These are phyloP conservation scores for Trametes coccinea DNA, from an alignment of 768 basidiomycete species.

Conservation along the genomic window DNA sequence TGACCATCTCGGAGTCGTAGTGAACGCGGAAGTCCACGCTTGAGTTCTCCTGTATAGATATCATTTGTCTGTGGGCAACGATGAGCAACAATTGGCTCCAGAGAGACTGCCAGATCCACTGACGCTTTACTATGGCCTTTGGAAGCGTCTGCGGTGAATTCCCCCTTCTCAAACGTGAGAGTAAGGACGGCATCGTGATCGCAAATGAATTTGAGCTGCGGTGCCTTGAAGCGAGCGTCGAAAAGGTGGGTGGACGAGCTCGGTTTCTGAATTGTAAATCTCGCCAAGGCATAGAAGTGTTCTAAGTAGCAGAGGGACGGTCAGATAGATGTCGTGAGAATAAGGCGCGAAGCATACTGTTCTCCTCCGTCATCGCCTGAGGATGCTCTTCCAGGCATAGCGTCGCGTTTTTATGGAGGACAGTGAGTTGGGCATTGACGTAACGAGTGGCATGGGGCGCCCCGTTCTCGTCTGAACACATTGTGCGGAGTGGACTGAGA, in stretches of 20 bases:
- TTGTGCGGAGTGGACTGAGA: neutral
- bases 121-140: neutral
- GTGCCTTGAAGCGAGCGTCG: constrained; percentile 26
- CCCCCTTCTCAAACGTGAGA: constrained; percentile 28
- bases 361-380: constrained; percentile 19
- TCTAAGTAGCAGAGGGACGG: neutral
- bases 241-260: constrained; percentile 13
- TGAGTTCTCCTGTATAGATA: neutral
- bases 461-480: constrained; percentile 30
- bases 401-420: constrained; percentile 26
- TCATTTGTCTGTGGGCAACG: neutral
- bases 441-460: constrained; percentile 28
- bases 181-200: constrained; percentile 35
- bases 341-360: constrained; percentile 15
- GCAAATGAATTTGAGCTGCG: constrained; percentile 34
- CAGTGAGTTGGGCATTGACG: constrained; percentile 28
- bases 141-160: constrained; percentile 27
- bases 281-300: constrained; percentile 24
- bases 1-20: constrained; percentile 24
- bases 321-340: neutral
- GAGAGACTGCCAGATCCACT: neutral
- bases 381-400: constrained; percentile 22
- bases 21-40: constrained; percentile 27
- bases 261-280: constrained; percentile 17
- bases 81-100: neutral